These are phyloP conservation scores for Trichoderma arundinaceum DNA, from an alignment of 2,329 filamentous ascomycete species.

Conservation along the genomic window DNA sequence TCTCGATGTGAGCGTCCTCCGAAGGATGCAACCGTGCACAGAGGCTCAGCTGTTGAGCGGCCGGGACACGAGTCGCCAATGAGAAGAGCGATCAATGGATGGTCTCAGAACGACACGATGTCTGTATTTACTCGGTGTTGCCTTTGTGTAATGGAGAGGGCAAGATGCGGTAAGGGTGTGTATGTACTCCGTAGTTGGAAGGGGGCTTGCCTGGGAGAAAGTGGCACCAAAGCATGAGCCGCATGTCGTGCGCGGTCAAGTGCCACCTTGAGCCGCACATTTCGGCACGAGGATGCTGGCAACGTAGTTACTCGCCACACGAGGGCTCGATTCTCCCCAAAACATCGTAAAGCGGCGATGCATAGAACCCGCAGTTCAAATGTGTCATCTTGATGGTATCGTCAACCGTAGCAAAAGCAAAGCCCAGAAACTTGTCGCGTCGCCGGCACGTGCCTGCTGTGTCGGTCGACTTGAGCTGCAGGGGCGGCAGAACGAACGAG, in stretches of 20 bases:
- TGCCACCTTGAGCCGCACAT: slow-evolving; percentile 1
- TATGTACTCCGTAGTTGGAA: background rate
- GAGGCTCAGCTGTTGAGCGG: slow-evolving; percentile 12
- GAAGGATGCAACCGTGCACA: slow-evolving; percentile 11
- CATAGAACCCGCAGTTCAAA: background rate
- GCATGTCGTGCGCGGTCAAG: slow-evolving; percentile 11
- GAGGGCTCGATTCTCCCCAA: background rate
- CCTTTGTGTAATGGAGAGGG: background rate
- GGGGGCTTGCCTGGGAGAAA: background rate
- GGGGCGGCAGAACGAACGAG: slow-evolving; percentile 11
- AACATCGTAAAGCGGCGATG: background rate
- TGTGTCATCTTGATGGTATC: background rate
- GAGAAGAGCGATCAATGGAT: background rate
- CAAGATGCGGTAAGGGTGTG: background rate
- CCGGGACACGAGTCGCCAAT: background rate
- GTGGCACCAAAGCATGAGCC: slow-evolving; percentile 3
- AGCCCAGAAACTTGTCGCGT: slow-evolving; percentile 3
- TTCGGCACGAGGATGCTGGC: background rate
- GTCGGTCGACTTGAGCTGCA: slow-evolving; percentile 20
- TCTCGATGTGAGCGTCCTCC: background rate
- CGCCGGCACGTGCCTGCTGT: slow-evolving; percentile 27
- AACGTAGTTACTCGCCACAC: background rate
- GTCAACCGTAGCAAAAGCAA: background rate
- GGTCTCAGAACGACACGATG: background rate
- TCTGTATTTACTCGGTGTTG: background rate